Conservation (phyloP, 2,329 filamentous ascomycete species). For the Pseudogymnoascus sp. region DNA sequence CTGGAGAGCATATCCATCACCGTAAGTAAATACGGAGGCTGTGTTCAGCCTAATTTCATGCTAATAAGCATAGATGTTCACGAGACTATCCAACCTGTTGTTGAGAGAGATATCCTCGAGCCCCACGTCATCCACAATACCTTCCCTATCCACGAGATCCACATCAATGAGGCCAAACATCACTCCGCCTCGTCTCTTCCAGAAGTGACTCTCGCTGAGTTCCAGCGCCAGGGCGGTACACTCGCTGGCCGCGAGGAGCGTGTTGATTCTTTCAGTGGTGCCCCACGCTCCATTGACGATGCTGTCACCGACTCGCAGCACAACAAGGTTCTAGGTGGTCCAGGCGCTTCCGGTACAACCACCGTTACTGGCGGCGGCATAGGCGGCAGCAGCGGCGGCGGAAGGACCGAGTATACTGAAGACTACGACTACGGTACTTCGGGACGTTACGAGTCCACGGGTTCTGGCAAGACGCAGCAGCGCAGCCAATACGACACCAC, state of each 20-base stretch:
- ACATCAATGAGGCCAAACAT: slow-evolving; percentile 57
- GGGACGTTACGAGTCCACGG: slow-evolving; percentile 4
- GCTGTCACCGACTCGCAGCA: slow-evolving; percentile 17
- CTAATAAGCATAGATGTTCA: slow-evolving; percentile 44
- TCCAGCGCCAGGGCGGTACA: slow-evolving; percentile 44
- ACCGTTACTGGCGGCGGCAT: slow-evolving; percentile 10
- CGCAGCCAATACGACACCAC: neutral
- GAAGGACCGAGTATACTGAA: neutral
- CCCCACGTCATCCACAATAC: slow-evolving; percentile 63
- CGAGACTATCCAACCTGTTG: slow-evolving; percentile 60
- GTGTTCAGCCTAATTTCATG: slow-evolving; percentile 16
- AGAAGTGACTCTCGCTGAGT: slow-evolving; percentile 55
- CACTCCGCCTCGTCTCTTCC: slow-evolving; percentile 57
- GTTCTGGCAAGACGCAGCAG: slow-evolving; percentile 17
- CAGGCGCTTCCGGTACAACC: slow-evolving; percentile 2
- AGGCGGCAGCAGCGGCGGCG: neutral
- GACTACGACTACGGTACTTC: neutral
- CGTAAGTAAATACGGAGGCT: slow-evolving; percentile 24
- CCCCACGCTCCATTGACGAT: slow-evolving; percentile 42
- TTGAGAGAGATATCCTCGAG: slow-evolving; percentile 61
- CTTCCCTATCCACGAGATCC: slow-evolving; percentile 61
- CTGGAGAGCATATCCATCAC: slow-evolving; percentile 56
- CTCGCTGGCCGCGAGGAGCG: slow-evolving; percentile 46
- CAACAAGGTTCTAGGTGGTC: slow-evolving; percentile 18
- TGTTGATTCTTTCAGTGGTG: slow-evolving; percentile 52